Evolutionary conservation across 257 asterid species (phyloP), one percentile per base, ranked within the genome.

Genomic region (Solanum bukasovii): DNA sequence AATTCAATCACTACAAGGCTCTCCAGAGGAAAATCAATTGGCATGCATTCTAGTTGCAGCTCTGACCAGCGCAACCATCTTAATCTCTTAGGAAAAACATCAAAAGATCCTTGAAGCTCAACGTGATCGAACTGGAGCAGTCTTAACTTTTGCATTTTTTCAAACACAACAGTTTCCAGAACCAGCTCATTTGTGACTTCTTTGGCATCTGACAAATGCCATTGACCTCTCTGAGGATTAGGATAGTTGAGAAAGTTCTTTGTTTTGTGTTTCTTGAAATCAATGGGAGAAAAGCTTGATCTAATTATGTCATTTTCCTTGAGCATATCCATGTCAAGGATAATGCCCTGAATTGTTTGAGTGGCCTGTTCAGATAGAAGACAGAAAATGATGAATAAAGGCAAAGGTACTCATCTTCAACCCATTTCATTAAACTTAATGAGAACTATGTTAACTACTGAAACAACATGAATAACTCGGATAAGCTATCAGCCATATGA

Each of bases 11-110:
- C 90, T 49, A 61, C 88, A 9, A 84, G 33, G 72, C 63, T 84
- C 78, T 71, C 88, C 42, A 88, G 25, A 40, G 88, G 86, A 88
- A 88, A 88, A 56, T 88, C 90, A 61, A 18, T 20, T 84, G 90
- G 86, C 71, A 85, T 59, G 84, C 46, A 88, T 31, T 44, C 81
- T 56, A 81, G 5, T 63, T 65, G 82, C 56, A 85, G 59, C 38
- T 56, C 86, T 13, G 79, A 46, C 90, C 90, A 88, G 16, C 34
- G 40, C n/a, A 88, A 33, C 88, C 86, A 88, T 73, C 72, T 88
- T 77, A 88, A 85, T 74, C 68, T 88, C 87, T 75, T 75, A 29
- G 90, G 88, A 75, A 88, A 74, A 37, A 75, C 63, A 18, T 88
- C 81, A 84, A 74, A 85, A 12, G 65, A 75, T 21, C 90, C 90